Evolutionary conservation across 176 grass and related monocot species (phyloP), one percentile per base, ranked within the genome.

Genomic region (Zoysia pacifica): DNA sequence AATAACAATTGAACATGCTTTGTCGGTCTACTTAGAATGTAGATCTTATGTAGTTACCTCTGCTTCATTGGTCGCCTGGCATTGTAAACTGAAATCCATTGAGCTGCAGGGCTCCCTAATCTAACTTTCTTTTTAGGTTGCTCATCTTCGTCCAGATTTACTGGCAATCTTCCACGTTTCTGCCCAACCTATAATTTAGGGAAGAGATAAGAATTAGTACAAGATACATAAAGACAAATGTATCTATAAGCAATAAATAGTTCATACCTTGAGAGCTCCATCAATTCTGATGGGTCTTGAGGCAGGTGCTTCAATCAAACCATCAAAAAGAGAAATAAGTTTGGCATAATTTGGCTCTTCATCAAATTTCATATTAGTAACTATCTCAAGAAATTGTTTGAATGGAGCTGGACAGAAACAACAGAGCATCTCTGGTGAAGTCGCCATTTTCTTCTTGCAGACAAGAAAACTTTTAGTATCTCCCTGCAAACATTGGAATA

Each of bases 71-170:
- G 91, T 39, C 82, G 77, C 60, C 91, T 90, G 61, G 91, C 91
- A 83, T 97, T 97, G 69, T 97, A 97, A 80, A 94, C 91, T 50
- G 94, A 97, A 88, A 97, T 88, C 94, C 94, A 97, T 62, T 97
- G 94, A 70, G 89, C 83, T 5, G 91, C 89, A 16, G 91, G 91
- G 54, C 69, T 90, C 53, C 94, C 94, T 76, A 94, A 88, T 77
- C 94, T 84, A 74, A 97, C 83, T 79, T 97, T 97, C 87, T 97
- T 97, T 88, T 88, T 97, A 81, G 87, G 91, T 45, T 92, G 94
- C 50, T 92, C 94, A 72, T 92, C 89, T 74, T 97, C 94, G 86
- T 97, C 94, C 76, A 87, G 86, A 79, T 97, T 91, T 50, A 83
- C 86, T 60, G 46, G 70, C 74, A 89, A 69, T n/a, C 94, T 86